Evolutionary conservation across 176 grass and related monocot species (phyloP), one percentile per base, ranked within the genome.

Genomic region (Cenchrus purpureus): DNA sequence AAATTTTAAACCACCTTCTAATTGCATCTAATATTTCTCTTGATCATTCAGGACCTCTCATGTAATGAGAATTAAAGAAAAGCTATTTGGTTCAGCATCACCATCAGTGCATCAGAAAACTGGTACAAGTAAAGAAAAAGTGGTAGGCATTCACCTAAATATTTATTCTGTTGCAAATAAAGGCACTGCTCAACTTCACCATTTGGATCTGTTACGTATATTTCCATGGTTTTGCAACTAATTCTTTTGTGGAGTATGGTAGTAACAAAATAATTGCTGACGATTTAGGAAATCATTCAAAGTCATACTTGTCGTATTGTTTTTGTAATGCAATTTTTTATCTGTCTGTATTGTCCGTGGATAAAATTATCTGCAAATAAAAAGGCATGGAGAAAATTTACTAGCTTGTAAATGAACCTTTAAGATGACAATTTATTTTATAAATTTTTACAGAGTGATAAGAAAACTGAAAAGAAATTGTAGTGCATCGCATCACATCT

Each of bases 41-140:
- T 77, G 0, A 57, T 68, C 10, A 52, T 83, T 7, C 89, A 97
- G 94, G 60, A 68, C 87, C 52, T 85, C 90, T 50, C 83, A 90
- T 71, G 78, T 80, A 59, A 52, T 60, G 16, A 88, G 82, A 40
- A 77, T 87, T 48, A 94, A 88, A 87, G 87, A 84, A 51, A 85
- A 72, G 92, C 65, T 83, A 15, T 84, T 87, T 51, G 68, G 86
- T 34, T 81, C 54, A 15, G 52, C 63, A 66, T 67, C 79, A 9
- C 49, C 78, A 86, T 65, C 67, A 45, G 31, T 63, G 14, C 61
- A 55, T 74, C 75, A 55, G 19, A 88, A 86, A 90, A 57, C 37
- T 31, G 80, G 81, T 65, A 65, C 20, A 74, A 91, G 17, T 28
- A 70, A 68, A 88, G 69, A 70, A 81, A 86, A 89, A 69, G 55